Percentiles rank a stretch among this genome's conserved stretches.
phyloP scores from a whole-genome alignment of 176 grass and related monocot genomes.

The Oryza meridionalis region DNA sequence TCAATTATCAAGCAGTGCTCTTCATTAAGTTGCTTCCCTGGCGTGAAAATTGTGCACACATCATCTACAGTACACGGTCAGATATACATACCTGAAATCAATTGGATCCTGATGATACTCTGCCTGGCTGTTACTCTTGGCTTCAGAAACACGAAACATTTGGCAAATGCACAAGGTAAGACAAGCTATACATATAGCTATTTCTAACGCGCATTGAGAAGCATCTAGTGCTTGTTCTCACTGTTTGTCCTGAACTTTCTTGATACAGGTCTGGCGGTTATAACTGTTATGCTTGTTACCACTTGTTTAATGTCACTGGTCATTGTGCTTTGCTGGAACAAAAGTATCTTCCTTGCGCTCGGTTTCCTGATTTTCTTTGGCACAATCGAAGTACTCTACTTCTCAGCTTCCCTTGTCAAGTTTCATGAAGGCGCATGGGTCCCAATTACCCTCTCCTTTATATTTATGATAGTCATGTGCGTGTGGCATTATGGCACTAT shows the following conservation, averaged over 20 bases:
- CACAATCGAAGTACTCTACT: slow-evolving; percentile 80
- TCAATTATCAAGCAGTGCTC: slow-evolving; percentile 98
- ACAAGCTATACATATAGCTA: slow-evolving; percentile 10
- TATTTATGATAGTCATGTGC: slow-evolving; percentile 88
- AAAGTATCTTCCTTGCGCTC: slow-evolving; percentile 71
- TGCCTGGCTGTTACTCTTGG: slow-evolving; percentile 90
- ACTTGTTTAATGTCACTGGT: slow-evolving; percentile 96
- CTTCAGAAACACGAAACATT: slow-evolving; percentile 86
- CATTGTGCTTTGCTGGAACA: slow-evolving; percentile 93
- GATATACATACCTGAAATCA: slow-evolving; percentile 98
- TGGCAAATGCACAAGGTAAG: slow-evolving; percentile 91
- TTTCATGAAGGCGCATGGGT: slow-evolving; percentile 97
- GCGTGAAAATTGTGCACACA: slow-evolving; percentile 95
- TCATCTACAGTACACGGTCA: slow-evolving; percentile 87
- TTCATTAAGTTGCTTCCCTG: slow-evolving; percentile 85
- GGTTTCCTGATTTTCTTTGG: slow-evolving; percentile 83
- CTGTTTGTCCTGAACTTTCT: slow-evolving; percentile 5
- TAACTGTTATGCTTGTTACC: slow-evolving; percentile 97
- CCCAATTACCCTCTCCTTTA: slow-evolving; percentile 70
- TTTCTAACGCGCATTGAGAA: background rate
- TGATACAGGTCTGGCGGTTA: slow-evolving; percentile 79
- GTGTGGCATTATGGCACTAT: slow-evolving; percentile 99
- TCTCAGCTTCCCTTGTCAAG: slow-evolving; percentile 92
- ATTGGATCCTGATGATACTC: slow-evolving; percentile 92
- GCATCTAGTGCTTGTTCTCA: background rate